A percentile compares a stretch with the other conserved stretches of the same genome.
These are phyloP conservation scores for Fonsecaea pedrosoi DNA, from an alignment of 2,329 filamentous ascomycete species.

Conservation along the genomic window DNA sequence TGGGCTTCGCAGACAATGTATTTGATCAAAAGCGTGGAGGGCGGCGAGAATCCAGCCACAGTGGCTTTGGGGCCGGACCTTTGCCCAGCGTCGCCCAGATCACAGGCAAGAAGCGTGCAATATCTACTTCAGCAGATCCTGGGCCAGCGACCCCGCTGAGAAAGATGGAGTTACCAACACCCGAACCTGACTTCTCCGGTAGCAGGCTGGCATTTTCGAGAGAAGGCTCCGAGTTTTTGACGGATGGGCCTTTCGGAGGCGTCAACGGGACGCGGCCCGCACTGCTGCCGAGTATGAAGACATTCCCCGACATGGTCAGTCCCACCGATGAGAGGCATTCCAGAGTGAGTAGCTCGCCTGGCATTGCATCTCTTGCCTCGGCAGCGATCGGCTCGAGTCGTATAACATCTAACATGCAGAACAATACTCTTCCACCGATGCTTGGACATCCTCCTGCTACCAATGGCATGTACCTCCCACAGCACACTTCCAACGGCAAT, in stretches of 20 bases:
- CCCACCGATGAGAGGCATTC: conserved; percentile 32
- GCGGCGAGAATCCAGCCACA: conserved; percentile 30
- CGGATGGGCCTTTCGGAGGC: conserved; percentile 27
- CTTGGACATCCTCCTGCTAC: conserved; percentile 25
- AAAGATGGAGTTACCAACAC: conserved; percentile 39
- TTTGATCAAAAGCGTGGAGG: conserved; percentile 48
- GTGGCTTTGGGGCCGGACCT: conserved; percentile 9
- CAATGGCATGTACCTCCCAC: conserved; percentile 30
- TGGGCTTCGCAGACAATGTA: conserved; percentile 49
- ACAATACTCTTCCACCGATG: conserved; percentile 37
- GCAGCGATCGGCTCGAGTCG: conserved; percentile 23
- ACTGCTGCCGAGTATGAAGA: conserved; percentile 36
- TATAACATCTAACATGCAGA: conserved; percentile 22
- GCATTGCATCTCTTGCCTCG: conserved; percentile 31
- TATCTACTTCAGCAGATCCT: conserved; percentile 33
- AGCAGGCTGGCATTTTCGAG: conserved; percentile 29
- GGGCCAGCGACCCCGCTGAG: conserved; percentile 35
- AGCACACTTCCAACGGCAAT: conserved; percentile 22
- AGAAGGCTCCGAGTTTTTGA: conserved; percentile 35
- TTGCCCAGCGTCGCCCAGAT: conserved; percentile 30
- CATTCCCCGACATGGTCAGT: conserved; percentile 33
- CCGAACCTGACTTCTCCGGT: conserved; percentile 38
- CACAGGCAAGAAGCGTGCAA: conserved; percentile 37
- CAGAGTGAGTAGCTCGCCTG: conserved; percentile 34
- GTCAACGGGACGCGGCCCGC: conserved; percentile 28